phyloP scores from a whole-genome alignment of 345 rosid species.

The Aethionema arabicum region DNA sequence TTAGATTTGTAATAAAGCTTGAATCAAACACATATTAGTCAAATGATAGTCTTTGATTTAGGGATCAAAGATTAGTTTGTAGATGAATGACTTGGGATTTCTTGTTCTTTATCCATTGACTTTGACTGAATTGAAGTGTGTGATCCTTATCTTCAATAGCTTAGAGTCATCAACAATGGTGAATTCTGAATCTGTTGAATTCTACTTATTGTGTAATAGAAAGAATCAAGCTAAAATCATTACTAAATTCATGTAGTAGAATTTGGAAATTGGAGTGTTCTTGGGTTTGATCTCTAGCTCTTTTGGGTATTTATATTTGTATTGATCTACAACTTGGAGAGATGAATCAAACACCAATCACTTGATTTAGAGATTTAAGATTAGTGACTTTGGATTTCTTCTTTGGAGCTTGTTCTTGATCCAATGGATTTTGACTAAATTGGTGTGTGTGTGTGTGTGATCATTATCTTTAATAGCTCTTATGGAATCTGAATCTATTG shows the following conservation, averaged over 20 bases:
- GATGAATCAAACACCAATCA: neutral
- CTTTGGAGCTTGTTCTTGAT: neutral
- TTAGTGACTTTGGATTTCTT: slow-evolving; percentile 5
- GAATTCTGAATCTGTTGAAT: too few relatives aligned
- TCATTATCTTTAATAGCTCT: too few relatives aligned
- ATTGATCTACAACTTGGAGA: too few relatives aligned
- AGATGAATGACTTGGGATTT: slow-evolving; percentile 5
- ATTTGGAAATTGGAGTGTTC: neutral
- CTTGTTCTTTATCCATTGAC: slow-evolving; percentile 23
- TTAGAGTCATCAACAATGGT: too few relatives aligned
- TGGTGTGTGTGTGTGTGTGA: neutral
- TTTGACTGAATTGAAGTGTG: slow-evolving; percentile 10
- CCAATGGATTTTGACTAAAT: slow-evolving; percentile 28
- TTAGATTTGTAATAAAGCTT: slow-evolving; percentile 21
- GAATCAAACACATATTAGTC: slow-evolving; percentile 8
- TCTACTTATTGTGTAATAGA: too few relatives aligned
- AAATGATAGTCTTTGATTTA: slow-evolving; percentile 16
- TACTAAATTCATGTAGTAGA: neutral
- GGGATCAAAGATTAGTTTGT: slow-evolving; percentile 25
- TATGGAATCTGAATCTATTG: too few relatives aligned
- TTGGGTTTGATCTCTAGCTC: slow-evolving; percentile 2
- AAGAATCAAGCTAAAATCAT: too few relatives aligned
- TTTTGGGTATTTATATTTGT: slow-evolving; percentile 21
- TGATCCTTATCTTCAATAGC: too few relatives aligned
- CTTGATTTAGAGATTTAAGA: slow-evolving; percentile 15